These are phyloP conservation scores for Botrytis byssoidea DNA, from an alignment of 2,329 filamentous ascomycete genomes.

Conservation along the genomic window DNA sequence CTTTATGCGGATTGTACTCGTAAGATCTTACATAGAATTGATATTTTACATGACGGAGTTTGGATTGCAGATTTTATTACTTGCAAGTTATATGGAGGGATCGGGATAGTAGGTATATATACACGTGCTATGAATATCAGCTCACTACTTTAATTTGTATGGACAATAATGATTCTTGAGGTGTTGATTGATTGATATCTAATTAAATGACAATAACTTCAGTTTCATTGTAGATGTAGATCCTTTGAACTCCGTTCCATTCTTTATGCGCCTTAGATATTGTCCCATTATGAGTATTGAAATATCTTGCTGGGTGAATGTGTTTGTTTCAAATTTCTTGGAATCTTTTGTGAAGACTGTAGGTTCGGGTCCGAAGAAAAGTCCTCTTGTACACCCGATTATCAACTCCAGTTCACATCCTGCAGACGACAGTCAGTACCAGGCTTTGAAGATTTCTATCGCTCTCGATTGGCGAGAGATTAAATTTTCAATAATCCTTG, in stretches of 20 bases:
- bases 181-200: background rate
- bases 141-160: background rate
- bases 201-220: background rate
- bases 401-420: no score
- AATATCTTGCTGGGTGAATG: background rate
- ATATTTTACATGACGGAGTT: background rate
- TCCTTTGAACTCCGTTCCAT: background rate
- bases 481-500: background rate
- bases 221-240: background rate
- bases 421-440: background rate
- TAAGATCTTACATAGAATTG: background rate
- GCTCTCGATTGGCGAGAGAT: background rate
- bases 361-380: background rate
- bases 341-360: background rate
- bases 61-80: background rate
- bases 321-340: background rate
- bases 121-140: background rate
- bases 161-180: background rate
- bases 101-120: background rate
- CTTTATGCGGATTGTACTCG: background rate
- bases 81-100: background rate
- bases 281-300: background rate
- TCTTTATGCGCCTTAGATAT: background rate
- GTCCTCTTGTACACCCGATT: background rate
- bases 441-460: background rate